Evolutionary conservation across 345 rosid genomes (phyloP), one percentile per base, ranked within the genome.

Genomic region (Sonneratia alba): DNA sequence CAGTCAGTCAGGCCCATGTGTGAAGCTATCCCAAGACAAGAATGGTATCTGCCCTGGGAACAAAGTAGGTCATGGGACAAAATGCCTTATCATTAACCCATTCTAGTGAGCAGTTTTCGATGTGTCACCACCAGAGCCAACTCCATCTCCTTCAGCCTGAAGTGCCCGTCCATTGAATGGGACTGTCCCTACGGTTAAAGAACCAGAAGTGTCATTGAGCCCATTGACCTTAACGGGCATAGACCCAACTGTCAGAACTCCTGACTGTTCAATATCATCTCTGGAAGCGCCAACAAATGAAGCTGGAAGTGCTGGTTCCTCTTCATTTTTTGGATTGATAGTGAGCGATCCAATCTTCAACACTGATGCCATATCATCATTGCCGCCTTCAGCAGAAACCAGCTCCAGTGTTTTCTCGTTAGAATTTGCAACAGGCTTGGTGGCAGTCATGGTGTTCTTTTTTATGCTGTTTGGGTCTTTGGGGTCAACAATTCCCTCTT

Each of bases 191-290:
- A 91, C 81, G 1, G 81, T 87, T 71, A 87, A 70, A 45, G 73
- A 53, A 65, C 81, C 77, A 15, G 87, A 71, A 62, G 89, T 74
- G 68, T 77, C 89, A 2, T 80, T 48, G 74, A 76, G 80, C 19
- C 89, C 88, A 1, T 83, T 85, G 14, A 93, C 91, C 74, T 93
- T 88, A 57, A 93, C 77, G 6, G 91, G 89, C 83, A 88, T 69
- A 45, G 93, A 86, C 69, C 97, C 94, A 10, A 86, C 86, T 2
- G 87, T 91, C 66, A 88, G 83, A 48, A 80, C 78, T 59, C 72
- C 84, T 53, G 40, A 11, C 48, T 63, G 77, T 13, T 9, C 66
- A 13, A 36, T 38, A 40, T 73, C 67, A 3, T 40, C 49, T 37
- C 70, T 70, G 55, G 18, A 70, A 38, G 71, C 67, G 36, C 66